Evolutionary conservation across 345 rosid genomes (phyloP), one percentile per base, ranked within the genome.

Genomic region (Chamaenerion angustifolium): DNA sequence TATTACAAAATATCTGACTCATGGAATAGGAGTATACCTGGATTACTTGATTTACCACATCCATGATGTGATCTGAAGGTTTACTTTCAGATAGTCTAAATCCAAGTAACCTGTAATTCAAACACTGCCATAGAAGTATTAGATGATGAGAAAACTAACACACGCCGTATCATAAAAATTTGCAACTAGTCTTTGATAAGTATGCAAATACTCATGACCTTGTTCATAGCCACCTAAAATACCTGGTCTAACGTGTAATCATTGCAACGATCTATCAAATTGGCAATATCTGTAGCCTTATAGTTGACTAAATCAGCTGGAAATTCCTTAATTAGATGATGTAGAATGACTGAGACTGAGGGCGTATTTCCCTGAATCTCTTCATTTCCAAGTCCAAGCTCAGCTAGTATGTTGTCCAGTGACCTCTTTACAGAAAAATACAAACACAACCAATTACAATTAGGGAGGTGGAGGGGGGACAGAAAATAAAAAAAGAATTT

Each of bases 91-190:
- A 71, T 46, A 89, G 71, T 65, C 79, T 73, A 52, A 63, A 77
- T 55, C 97, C 97, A 72, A 89, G 85, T 69, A 89, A 71, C 71
- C 84, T 85, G 75, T 77, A 83, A 71, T 89, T 85, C 66, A 83
- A 71, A 57, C 67, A 68, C 97, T 89, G 81, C 54, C 45, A 12
- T 42, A 42, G 57, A 52, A 23, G 37, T 17, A 16, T n/a, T 40
- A 40, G 47, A 62, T 46, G 52, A 46, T 21, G 21, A 46, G 13
- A 57, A 12, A 12, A 45, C 35, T 3, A 25, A 46, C 48, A n/a
- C 48, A 46, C 46, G 14, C 49, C 40, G 18, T 6, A 15, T n/a
- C 12, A 11, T 42, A 35, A 31, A 31, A 31, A 50, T 27, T 35
- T 31, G 42, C 42, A 50, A 19, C 25, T 13, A 31, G 37, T 31